Evolutionary conservation across 2,329 filamentous ascomycete genomes (phyloP), one percentile per base, ranked within the genome.

Genomic region (Ascochyta pisi): DNA sequence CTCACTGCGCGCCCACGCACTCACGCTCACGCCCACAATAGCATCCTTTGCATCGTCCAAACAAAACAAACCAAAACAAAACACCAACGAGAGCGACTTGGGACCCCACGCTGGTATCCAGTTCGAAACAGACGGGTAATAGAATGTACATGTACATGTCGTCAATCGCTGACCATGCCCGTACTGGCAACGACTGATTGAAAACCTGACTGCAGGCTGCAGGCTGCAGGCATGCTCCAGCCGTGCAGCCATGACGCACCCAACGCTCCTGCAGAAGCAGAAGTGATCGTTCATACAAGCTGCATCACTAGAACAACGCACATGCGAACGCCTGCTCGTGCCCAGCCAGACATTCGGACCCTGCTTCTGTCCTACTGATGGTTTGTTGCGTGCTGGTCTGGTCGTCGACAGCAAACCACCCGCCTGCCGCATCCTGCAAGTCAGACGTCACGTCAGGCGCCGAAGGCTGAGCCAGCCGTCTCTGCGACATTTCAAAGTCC

Each of bases 391-490:
- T 58, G 10, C 5, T 13, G 46, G 49, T 49, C 44, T 44, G 41
- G 31, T 39, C 15, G 43, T 43, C 33, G 24, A n/a, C 24, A 10
- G 47, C 59, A 56, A 58, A 50, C 50, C 50, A 26, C 41, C 50
- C 50, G 23, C 41, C 48, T 48, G 54, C 48, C 52, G 54, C 49
- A 44, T 63, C 46, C 48, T 47, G 40, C 41, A 61, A 55, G 50
- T 39, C 54, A 52, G 44, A 52, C 54, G 48, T 57, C 48, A 62
- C 64, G 53, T 49, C 59, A 58, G 44, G 47, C 57, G 56, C 47
- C 52, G 43, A 52, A 61, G 60, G 56, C 65, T 65, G 57, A 48
- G 44, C 54, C 23, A 50, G 50, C 58, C 61, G 45, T 63, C 41
- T 52, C 46, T 42, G 46, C 51, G 33, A 42, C 45, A 49, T 31